Base-by-base conservation (phyloP, 2,329 filamentous ascomycete species). In the Salinomyces thailandicus region DNA sequence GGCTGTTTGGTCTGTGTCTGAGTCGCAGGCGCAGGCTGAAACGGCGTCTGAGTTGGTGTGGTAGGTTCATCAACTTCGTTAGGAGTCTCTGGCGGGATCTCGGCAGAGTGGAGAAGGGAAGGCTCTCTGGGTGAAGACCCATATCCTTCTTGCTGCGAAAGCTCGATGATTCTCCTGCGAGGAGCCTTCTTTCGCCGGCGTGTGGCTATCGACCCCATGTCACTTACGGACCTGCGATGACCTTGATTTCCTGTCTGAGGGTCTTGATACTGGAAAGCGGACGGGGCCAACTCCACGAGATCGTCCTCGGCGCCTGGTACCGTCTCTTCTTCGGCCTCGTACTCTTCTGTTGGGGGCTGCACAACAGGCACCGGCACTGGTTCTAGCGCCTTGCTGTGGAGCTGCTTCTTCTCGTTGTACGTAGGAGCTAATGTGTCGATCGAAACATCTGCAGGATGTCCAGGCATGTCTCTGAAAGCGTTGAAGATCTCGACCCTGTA, bases 401-500 rank as follows among this genome's bases (percentile, higher is more conserved):
- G 70, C 47, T 83, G 80, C 52, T 85, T 85, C 55, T 78, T 79
- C 65, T 98, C 91, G 12, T 78, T 74, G 53, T 85, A 93, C n/a
- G 74, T 80, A 1, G 91, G 89, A 0, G 81, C 81, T 20, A 76
- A 75, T 2, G 81, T 79, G 57, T 98, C 91, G 49, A 98, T 89
- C 31, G 85, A 69, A 41, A 96, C 78, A 54, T 98, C 91, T 47
- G 94, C 84, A 0, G 79, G 81, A 53, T 91, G 93, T 4, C 91
- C 91, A 8, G 89, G 85, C 0, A 85, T 86, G 41, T 77, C 79
- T 45, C 91, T 77, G 69, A 98, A 98, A 2, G 96, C 70, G 52
- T 96, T 98, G 75, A 98, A 95, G 44, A 96, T 93, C 14, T 79
- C 83, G 46, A 93, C 71, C 33, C 91, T 78, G 57, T 94, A 93